Evolutionary conservation across 495 filamentous ascomycete species (phyloP).

Genomic region (Mytilinidion resinicola): DNA sequence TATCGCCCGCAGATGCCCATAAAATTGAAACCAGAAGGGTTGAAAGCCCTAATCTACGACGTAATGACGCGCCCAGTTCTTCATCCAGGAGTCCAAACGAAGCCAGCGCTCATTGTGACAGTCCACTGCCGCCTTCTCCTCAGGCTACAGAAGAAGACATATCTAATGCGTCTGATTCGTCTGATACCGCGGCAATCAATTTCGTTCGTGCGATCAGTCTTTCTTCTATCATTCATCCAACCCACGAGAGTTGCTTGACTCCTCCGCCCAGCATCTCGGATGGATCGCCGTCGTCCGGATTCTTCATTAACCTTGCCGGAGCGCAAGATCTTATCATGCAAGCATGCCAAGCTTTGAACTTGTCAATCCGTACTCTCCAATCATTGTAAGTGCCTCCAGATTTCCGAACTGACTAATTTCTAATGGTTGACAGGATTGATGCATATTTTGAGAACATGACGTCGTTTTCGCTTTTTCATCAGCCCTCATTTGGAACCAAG

Average conservation of each 20-base stretch:
- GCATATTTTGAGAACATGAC: slow-evolving; percentile 33
- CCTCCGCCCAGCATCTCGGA: neutral
- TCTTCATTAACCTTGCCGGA: slow-evolving; percentile 1
- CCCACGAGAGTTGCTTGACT: slow-evolving; percentile 14
- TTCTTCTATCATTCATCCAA: slow-evolving; percentile 26
- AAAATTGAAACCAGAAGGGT: neutral
- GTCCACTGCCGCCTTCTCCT: neutral
- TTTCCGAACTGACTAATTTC: neutral
- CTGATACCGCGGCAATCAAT: neutral
- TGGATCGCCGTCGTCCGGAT: neutral
- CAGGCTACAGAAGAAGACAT: slow-evolving; percentile 1
- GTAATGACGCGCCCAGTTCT: neutral
- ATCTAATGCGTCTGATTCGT: neutral
- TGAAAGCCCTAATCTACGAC: neutral
- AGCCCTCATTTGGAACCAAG: slow-evolving; percentile 27
- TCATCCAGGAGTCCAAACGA: neutral
- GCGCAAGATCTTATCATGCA: neutral
- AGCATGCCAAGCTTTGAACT: neutral
- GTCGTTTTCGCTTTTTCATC: slow-evolving; percentile 29
- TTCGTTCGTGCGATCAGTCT: slow-evolving; percentile 9
- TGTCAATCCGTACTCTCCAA: neutral
- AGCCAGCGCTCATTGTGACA: neutral
- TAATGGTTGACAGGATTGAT: slow-evolving; percentile 21
- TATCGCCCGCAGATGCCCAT: neutral
- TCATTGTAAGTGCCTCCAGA: neutral